Evolutionary conservation across 2,329 filamentous ascomycete species (phyloP).

Genomic region (Hirsutella rhossiliensis): DNA sequence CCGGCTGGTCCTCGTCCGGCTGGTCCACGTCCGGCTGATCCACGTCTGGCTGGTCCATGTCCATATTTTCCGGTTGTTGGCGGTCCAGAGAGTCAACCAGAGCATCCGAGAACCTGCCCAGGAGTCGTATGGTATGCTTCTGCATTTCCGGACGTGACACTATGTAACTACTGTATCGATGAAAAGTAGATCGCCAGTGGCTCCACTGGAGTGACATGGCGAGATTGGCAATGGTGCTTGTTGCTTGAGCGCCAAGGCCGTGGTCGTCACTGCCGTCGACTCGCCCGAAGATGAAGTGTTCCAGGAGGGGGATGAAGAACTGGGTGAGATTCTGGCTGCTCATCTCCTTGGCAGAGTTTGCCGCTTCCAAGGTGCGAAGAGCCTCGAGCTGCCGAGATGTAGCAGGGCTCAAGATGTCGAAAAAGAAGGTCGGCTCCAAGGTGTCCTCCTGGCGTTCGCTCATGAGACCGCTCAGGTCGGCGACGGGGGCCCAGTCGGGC

Average conservation of each 20-base stretch:
- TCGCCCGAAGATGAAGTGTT: constrained; percentile 86
- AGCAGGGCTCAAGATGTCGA: constrained; percentile 82
- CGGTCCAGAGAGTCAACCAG: constrained; percentile 45
- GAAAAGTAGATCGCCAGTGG: constrained; percentile 75
- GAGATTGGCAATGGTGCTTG: constrained; percentile 65
- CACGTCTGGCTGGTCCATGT: constrained; percentile 23
- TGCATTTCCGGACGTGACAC: constrained; percentile 69
- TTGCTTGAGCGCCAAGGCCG: constrained; percentile 75
- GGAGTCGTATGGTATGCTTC: constrained; percentile 72
- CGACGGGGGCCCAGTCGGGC: constrained; percentile 56
- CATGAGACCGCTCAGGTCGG: constrained; percentile 62
- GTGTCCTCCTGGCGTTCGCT: constrained; percentile 50
- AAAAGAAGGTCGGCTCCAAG: constrained; percentile 66
- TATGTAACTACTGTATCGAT: constrained; percentile 74
- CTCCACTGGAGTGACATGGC: constrained; percentile 75
- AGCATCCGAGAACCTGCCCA: constrained; percentile 72
- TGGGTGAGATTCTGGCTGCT: constrained; percentile 69
- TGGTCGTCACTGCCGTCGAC: constrained; percentile 65
- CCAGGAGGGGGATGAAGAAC: constrained; percentile 81
- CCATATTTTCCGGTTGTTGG: constrained; percentile 26
- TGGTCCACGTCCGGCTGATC: too few species aligned
- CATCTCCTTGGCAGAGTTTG: constrained; percentile 52
- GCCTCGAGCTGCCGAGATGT: constrained; percentile 77
- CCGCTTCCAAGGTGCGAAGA: constrained; percentile 60
- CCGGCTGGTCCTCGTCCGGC: constrained; percentile 26